Evolutionary conservation across 768 basidiomycete genomes (phyloP), one percentile per base, ranked within the genome.

Genomic region (Gymnopilus dilepis): DNA sequence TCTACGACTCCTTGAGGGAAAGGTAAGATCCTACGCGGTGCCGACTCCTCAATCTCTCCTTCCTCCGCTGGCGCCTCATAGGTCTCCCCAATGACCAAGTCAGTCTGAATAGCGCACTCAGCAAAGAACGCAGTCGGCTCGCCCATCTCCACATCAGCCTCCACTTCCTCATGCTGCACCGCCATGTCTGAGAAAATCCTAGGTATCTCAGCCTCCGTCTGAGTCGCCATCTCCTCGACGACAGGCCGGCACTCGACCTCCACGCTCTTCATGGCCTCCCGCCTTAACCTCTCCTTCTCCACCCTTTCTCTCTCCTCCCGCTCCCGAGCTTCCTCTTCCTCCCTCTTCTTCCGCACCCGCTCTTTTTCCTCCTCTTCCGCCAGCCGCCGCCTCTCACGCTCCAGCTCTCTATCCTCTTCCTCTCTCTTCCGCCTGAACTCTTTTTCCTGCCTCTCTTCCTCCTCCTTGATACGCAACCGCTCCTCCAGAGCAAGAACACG

Each of bases 141-240:
- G 26, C 33, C 30, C 34, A 26, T 21, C 22, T 58, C 42, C 17
- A 53, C 56, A 12, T 58, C 56, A 9, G 4, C 19, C 19, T 41
- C 40, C 2, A n/a, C 47, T 7, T 28, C 28, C 28, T 50, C 47
- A 19, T 50, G 47, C 28, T 50, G 47, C 15, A 50, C 47, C 8
- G 26, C 47, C 47, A 26, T 17, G n/a, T 28, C 28, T 28, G 28
- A 26, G 4, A 31, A 28, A 6, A 12, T 17, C 47, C 9, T 50
- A 11, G 15, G 3, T 37, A 15, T 24, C 11, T 50, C 43, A 11
- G 12, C 19, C 15, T 55, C 58, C 4, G 62, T 63, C 34, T 63
- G 62, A 6, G 59, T 33, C 4, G 52, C 52, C 24, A 59, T 59
- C 26, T 63, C 62, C 19, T 53, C 43, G 24, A 59, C 22, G 13